These are phyloP conservation scores for Coemansia sp. DNA, from an alignment of 192 early-diverging fungal genomes.

Conservation along the genomic window DNA sequence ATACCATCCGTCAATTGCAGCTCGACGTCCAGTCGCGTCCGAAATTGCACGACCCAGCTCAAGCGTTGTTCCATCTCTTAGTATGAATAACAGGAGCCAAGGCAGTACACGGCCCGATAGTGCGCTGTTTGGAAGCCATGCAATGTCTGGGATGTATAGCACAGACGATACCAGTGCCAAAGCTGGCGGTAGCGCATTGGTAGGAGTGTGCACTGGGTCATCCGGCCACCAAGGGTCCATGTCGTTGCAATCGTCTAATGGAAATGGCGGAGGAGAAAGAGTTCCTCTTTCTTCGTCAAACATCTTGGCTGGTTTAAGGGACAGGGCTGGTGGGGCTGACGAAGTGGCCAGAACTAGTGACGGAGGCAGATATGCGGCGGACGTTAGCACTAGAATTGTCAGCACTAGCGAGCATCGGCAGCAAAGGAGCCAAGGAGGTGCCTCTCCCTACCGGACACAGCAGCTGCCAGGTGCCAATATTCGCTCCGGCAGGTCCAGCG, in stretches of 20 bases:
- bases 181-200: not conserved
- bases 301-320: conserved; percentile 23
- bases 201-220: not conserved
- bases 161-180: not conserved
- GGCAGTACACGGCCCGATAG: not conserved
- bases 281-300: conserved; percentile 18
- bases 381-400: not conserved
- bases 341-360: not conserved
- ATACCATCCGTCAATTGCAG: conserved; percentile 10
- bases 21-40: conserved; percentile 8
- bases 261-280: not conserved
- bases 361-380: not conserved
- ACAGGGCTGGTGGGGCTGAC: conserved; percentile 11
- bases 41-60: conserved; percentile 11
- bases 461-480: not conserved
- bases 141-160: conserved; percentile 14
- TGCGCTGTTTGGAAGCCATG: conserved; percentile 18
- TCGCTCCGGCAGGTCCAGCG: not conserved
- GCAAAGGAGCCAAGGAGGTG: not conserved
- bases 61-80: conserved; percentile 21
- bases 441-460: conserved; percentile 16
- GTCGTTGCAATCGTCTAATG: not conserved
- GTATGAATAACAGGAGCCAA: conserved; percentile 3
- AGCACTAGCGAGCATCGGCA: not conserved
- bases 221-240: not conserved